phyloP scores from a whole-genome alignment of 257 asterid species.

The Coffea canephora region DNA sequence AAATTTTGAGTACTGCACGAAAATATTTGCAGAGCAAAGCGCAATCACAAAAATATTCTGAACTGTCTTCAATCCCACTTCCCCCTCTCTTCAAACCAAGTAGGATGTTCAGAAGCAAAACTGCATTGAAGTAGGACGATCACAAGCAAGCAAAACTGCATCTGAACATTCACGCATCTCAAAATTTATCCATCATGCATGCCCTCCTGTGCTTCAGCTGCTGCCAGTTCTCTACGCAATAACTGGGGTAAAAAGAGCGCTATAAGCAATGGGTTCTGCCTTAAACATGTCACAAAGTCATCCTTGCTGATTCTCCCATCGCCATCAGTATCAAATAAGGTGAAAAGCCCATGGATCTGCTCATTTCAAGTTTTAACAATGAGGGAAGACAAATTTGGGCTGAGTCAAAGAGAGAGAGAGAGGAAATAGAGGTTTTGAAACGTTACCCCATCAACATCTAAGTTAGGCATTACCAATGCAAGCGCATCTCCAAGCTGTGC shows the following conservation, averaged over 20 bases:
- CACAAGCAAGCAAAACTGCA: not conserved
- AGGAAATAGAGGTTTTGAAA: not conserved
- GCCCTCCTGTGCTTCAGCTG: conserved; percentile 21
- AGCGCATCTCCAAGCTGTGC: conserved; percentile 64
- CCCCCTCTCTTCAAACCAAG: not conserved
- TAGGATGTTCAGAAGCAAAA: not conserved
- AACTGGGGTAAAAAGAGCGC: conserved; percentile 62
- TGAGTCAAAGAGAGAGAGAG: not conserved
- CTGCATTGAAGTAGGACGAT: not conserved
- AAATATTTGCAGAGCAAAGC: not conserved
- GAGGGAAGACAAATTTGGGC: not conserved
- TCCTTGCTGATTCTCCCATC: conserved; percentile 70
- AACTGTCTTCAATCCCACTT: not conserved
- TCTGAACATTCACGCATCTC: not conserved
- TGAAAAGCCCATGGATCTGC: conserved; percentile 64
- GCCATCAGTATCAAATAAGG: conserved; percentile 56
- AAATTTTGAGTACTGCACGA: not conserved
- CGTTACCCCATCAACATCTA: conserved; percentile 70
- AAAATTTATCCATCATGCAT: not conserved
- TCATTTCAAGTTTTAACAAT: not conserved
- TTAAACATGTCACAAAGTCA: conserved; percentile 57
- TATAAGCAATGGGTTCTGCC: conserved; percentile 64
- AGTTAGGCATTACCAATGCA: conserved; percentile 45
- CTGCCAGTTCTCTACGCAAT: conserved; percentile 20
- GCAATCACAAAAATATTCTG: not conserved